Base-by-base conservation (phyloP, 176 grass and related monocot species). In the Paspalum vaginatum region DNA sequence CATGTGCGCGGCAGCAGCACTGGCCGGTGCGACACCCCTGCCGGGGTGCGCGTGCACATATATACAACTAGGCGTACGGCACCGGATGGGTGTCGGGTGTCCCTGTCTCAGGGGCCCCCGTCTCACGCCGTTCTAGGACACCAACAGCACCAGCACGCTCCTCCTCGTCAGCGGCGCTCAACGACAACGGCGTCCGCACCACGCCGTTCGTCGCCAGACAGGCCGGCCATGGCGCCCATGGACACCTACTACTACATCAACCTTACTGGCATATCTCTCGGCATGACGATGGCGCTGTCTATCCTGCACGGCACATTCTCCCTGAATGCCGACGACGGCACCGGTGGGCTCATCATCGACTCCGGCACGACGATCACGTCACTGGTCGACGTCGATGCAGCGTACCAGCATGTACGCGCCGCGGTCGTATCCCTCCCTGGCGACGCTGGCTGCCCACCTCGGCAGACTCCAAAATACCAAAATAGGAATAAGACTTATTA, bases 341-440 rank as follows among this genome's bases (percentile, higher is more conserved):
- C 81, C 15, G 92, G 92, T 6, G 92, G 89, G n/a, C 2, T 94
- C 69, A 89, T 89, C 63, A 87, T 94, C 20, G 92, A 93, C 69
- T 93, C 94, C n/a, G 89, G 89, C 47, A 93, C 91, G 9, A 88
- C 84, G 2, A 41, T 88, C 70, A 94, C 88, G 21, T 25, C 4
- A 5, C 87, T 93, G 5, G 1, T 32, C 32, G 32, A 32, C 32
- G 24, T 43, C 22, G 43, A 81, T 6, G 16, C 59, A 18, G 87
- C 90, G 0, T 93, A 88, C 79, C 59, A 64, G 57, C 39, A 38
- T 4, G 65, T 97, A 12, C 60, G 73, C 4, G 60, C 68, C 2
- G 88, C 72, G 4, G 66, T 97, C 7, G 1, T 20, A 32, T 32
- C 32, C 32, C 20, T 81, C 88, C 9, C 54, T 80, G 0, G 73